phyloP scores from a whole-genome alignment of 1,139 yeast genomes.

The Diutina neorugosa region DNA sequence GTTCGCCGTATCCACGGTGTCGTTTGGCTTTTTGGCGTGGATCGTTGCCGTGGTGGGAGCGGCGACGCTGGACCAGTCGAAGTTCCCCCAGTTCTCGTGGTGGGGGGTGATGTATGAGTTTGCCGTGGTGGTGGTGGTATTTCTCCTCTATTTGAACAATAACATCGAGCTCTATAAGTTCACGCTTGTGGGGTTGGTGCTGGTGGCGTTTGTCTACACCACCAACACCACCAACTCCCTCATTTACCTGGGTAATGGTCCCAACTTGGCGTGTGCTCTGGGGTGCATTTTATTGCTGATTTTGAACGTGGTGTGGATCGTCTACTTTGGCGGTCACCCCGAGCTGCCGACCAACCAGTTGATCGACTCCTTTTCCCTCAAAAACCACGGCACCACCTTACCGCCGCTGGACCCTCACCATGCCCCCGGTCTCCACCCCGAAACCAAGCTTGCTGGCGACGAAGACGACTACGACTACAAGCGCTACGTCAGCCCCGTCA shows the following conservation, averaged over 20 bases:
- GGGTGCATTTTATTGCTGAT: slow-evolving; percentile 80
- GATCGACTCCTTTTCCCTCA: slow-evolving; percentile 60
- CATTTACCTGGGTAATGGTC: slow-evolving; percentile 58
- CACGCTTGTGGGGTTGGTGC: slow-evolving; percentile 43
- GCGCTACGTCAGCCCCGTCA: slow-evolving; percentile 13
- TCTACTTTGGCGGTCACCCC: slow-evolving; percentile 78
- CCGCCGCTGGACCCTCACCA: slow-evolving; percentile 8
- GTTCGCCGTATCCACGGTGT: slow-evolving; percentile 55
- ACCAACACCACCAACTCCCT: slow-evolving; percentile 74
- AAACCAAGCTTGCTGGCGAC: slow-evolving; percentile 15
- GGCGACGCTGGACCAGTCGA: slow-evolving; percentile 20
- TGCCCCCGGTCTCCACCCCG: slow-evolving; percentile 16
- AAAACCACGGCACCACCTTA: slow-evolving; percentile 10
- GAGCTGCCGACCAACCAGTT: slow-evolving; percentile 71
- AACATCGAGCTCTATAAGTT: slow-evolving; percentile 61
- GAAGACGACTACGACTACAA: slow-evolving; percentile 7
- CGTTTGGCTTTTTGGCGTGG: slow-evolving; percentile 63
- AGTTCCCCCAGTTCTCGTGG: slow-evolving; percentile 83
- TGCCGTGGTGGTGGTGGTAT: slow-evolving; percentile 40
- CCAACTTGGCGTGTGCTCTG: slow-evolving; percentile 76
- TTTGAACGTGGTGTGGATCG: slow-evolving; percentile 68
- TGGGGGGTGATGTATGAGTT: slow-evolving; percentile 92
- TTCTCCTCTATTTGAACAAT: slow-evolving; percentile 54
- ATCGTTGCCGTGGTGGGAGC: slow-evolving; percentile 80
- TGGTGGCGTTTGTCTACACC: slow-evolving; percentile 67